These are phyloP conservation scores for Aristolochia contorta DNA, from an alignment of 164 flowering plant species.

Conservation along the genomic window DNA sequence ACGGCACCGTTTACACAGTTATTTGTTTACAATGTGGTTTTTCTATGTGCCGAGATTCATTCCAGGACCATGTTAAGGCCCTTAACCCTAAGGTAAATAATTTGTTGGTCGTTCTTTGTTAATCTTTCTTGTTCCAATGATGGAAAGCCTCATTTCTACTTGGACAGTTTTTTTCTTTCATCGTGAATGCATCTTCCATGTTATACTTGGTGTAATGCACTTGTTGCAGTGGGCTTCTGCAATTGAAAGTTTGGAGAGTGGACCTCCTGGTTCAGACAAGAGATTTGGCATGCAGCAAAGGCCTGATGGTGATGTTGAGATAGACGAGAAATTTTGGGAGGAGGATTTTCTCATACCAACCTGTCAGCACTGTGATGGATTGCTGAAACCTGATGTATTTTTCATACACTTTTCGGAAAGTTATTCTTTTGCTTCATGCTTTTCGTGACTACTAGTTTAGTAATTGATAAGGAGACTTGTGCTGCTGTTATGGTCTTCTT, in stretches of 20 bases:
- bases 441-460: neutral
- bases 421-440: neutral
- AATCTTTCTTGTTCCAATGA: neutral
- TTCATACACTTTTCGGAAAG: neutral
- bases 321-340: slow-evolving; percentile 97
- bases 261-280: slow-evolving; percentile 70
- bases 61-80: slow-evolving; percentile 77
- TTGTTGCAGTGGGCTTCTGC: slow-evolving; percentile 88
- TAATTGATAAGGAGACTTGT: neutral
- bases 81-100: slow-evolving; percentile 79
- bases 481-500: too few relatives aligned
- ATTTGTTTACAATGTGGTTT: slow-evolving; percentile 69
- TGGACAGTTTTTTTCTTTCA: neutral
- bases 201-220: neutral
- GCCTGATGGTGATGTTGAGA: slow-evolving; percentile 99
- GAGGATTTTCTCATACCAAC: slow-evolving; percentile 77
- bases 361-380: slow-evolving; percentile 73
- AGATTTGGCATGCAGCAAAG: slow-evolving; percentile 96
- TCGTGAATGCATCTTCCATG: neutral
- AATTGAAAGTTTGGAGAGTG: slow-evolving; percentile 69
- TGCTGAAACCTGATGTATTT: slow-evolving; percentile 94
- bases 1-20: slow-evolving; percentile 90
- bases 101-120: neutral
- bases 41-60: slow-evolving; percentile 49
- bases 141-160: neutral